Conservation (phyloP, 1,139 yeast genomes). For the Kodamaea anthophila region DNA sequence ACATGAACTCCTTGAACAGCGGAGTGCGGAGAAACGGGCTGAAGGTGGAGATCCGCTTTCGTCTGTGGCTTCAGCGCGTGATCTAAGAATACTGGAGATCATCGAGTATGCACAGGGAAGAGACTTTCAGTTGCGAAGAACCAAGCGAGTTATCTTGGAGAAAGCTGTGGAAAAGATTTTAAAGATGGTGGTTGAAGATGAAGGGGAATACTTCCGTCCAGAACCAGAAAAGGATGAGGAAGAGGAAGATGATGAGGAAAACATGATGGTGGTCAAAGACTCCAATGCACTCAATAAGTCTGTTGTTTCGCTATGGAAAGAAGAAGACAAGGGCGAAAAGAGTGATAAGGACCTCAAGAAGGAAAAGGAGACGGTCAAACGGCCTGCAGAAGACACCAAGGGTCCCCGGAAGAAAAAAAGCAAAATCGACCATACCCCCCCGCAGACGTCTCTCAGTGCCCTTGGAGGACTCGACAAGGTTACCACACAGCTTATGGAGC, state of each 20-base stretch:
- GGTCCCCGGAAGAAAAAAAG: conserved; percentile 36
- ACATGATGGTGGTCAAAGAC: conserved; percentile 56
- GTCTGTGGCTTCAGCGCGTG: conserved; percentile 54
- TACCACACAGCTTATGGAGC: conserved; percentile 78
- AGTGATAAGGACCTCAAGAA: conserved; percentile 6
- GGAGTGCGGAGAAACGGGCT: conserved; percentile 33
- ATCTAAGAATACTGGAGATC: conserved; percentile 46
- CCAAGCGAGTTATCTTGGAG: conserved; percentile 52
- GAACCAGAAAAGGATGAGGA: conserved; percentile 33
- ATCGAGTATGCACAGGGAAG: conserved; percentile 50
- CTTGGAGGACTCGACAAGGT: conserved; percentile 88
- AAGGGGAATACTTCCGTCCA: conserved; percentile 32
- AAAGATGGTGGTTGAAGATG: conserved; percentile 39
- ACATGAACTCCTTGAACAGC: conserved; percentile 46
- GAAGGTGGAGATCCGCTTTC: conserved; percentile 26
- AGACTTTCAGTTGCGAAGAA: conserved; percentile 61
- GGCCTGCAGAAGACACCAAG: conserved; percentile 19
- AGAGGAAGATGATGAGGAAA: conserved; percentile 27
- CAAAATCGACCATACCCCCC: conserved; percentile 60
- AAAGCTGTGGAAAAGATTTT: conserved; percentile 54
- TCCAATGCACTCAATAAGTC: conserved; percentile 68
- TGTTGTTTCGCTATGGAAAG: conserved; percentile 64
- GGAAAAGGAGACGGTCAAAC: conserved; percentile 21
- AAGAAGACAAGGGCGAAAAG: conserved; percentile 7
- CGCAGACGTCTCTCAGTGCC: conserved; percentile 58